phyloP scores from a whole-genome alignment of 176 grass and related monocot species.

The Zoysia japonica region DNA sequence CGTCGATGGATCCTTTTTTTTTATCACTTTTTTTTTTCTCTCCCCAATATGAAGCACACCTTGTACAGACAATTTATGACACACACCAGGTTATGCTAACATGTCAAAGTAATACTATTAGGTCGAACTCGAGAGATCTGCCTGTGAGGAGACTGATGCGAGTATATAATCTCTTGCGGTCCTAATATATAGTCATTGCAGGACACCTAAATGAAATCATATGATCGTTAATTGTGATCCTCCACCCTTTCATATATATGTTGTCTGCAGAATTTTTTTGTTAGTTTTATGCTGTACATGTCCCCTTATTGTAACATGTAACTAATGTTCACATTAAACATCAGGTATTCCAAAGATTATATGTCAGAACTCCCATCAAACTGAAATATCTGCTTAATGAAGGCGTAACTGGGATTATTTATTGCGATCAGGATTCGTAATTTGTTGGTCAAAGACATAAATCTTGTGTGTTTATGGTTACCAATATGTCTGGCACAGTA shows the following conservation, averaged over 20 bases:
- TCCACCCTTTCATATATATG: neutral
- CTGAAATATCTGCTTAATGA: neutral
- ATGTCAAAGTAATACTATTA: neutral
- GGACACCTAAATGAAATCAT: neutral
- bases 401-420: neutral
- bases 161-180: neutral
- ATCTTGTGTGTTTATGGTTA: conserved; percentile 37
- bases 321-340: conserved; percentile 13
- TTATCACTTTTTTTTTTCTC: neutral
- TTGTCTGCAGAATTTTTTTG: neutral
- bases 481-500: conserved; percentile 26
- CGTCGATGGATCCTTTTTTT: neutral
- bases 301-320: neutral
- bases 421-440: neutral
- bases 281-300: conserved; percentile 5
- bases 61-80: neutral
- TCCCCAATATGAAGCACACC: neutral
- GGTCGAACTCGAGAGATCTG: neutral
- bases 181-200: too few relatives aligned
- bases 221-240: neutral
- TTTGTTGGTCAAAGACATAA: conserved; percentile 1
- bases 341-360: conserved; percentile 22
- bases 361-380: neutral
- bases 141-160: neutral
- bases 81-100: neutral